These are phyloP conservation scores for Gryganskiella cystojenkinii DNA, from an alignment of 192 early-diverging fungal genomes.

Conservation along the genomic window DNA sequence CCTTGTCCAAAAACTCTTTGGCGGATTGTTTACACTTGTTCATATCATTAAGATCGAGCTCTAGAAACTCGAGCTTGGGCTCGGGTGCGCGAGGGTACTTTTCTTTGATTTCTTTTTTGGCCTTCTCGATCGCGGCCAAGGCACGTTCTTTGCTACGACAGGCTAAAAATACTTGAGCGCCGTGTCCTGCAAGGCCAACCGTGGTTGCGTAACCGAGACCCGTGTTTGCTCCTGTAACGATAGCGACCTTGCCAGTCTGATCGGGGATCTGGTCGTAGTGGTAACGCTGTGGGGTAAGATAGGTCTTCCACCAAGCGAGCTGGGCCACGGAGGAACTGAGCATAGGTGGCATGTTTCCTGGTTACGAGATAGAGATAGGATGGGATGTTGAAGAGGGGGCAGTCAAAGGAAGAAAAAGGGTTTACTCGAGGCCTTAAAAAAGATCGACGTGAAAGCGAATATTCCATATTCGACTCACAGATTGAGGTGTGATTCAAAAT, in stretches of 20 bases:
- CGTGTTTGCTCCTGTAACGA: conserved; percentile 58
- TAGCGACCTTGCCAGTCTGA: conserved; percentile 50
- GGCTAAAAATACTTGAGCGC: conserved; percentile 16
- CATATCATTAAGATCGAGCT: conserved; percentile 19
- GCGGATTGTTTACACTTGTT: conserved; percentile 22
- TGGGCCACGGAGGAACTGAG: background rate
- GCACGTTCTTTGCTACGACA: conserved; percentile 8
- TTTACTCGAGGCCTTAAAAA: too few relatives aligned
- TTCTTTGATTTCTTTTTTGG: conserved; percentile 10
- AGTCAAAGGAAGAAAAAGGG: too few relatives aligned
- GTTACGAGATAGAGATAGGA: too few relatives aligned
- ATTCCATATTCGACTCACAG: too few relatives aligned
- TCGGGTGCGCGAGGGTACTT: background rate
- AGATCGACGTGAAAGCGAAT: too few relatives aligned
- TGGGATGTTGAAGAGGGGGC: too few relatives aligned
- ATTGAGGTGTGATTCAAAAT: too few relatives aligned
- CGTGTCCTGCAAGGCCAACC: conserved; percentile 10
- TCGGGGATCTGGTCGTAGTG: conserved; percentile 23
- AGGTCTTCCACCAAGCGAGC: conserved; percentile 3
- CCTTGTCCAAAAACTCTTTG: conserved; percentile 31
- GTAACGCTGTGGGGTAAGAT: conserved; percentile 1
- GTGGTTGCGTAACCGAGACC: conserved; percentile 41
- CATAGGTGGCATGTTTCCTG: background rate
- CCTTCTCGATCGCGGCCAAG: background rate
- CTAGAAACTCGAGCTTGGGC: conserved; percentile 15